These are phyloP conservation scores for Debaryomyces singareniensis DNA, from an alignment of 1,139 yeast species.

Conservation along the genomic window DNA sequence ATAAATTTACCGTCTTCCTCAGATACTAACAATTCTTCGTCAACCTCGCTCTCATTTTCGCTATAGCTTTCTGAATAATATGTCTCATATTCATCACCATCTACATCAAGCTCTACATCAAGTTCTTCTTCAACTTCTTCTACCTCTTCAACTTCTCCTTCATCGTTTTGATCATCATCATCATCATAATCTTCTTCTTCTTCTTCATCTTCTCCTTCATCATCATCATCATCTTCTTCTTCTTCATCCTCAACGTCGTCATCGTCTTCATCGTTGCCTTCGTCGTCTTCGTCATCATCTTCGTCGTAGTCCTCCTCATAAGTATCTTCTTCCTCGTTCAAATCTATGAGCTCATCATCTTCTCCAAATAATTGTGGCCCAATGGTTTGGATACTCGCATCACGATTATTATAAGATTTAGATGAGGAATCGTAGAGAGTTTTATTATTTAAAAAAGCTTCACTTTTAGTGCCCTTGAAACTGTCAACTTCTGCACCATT, in stretches of 20 bases:
- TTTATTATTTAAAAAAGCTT: no score
- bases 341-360: conserved; percentile 8
- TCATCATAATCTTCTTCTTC: not conserved
- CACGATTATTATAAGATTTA: no score
- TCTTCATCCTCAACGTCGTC: conserved; percentile 13
- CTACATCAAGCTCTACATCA: conserved; percentile 11
- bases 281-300: conserved; percentile 13
- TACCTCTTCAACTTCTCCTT: conserved; percentile 13
- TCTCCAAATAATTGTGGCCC: conserved; percentile 1
- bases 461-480: no score
- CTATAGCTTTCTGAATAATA: conserved; percentile 2
- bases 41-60: conserved; percentile 8
- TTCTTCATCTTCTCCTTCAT: conserved; percentile 6
- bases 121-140: conserved; percentile 16
- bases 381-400: no score
- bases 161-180: conserved; percentile 12
- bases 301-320: conserved; percentile 12
- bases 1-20: conserved; percentile 42
- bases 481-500: no score
- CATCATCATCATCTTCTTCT: conserved; percentile 12
- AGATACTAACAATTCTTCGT: conserved; percentile 15
- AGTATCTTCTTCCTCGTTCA: conserved; percentile 12
- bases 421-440: no score
- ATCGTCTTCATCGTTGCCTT: conserved; percentile 11
- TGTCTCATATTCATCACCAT: conserved; percentile 5